Conservation (phyloP, 139 green algal genomes). For the Coccomyxa sp. region DNA sequence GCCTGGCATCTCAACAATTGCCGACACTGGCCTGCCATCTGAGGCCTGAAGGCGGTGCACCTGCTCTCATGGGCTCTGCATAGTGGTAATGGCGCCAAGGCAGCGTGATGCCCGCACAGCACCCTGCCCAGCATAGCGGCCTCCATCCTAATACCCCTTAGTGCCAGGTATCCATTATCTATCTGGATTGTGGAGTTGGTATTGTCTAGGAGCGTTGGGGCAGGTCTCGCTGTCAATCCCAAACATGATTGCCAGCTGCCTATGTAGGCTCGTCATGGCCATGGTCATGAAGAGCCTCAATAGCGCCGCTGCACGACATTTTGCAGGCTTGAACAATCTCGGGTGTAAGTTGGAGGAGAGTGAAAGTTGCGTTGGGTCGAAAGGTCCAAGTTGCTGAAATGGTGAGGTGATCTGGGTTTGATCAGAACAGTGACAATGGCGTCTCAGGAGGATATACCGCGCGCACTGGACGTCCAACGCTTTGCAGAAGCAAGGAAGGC, state of each 20-base stretch:
- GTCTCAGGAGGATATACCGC: background rate
- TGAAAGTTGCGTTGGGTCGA: background rate
- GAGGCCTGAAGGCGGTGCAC: background rate
- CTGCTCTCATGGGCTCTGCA: background rate
- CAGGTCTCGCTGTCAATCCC: too few relatives aligned
- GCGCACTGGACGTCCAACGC: background rate
- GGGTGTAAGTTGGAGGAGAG: background rate
- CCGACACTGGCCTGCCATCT: too few relatives aligned
- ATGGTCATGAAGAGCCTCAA: background rate
- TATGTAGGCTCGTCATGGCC: too few relatives aligned
- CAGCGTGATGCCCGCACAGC: background rate
- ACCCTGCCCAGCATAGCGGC: background rate
- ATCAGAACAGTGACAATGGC: too few relatives aligned
- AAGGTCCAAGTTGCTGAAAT: background rate
- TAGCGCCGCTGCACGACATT: background rate
- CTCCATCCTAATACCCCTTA: background rate
- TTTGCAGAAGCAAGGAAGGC: background rate
- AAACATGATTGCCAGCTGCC: too few relatives aligned
- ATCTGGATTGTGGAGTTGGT: too few relatives aligned
- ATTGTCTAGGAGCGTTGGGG: too few relatives aligned
- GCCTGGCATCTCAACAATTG: too few relatives aligned
- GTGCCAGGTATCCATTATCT: too few relatives aligned
- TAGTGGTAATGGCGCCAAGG: background rate
- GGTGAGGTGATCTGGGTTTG: too few relatives aligned
- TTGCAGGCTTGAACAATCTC: background rate